Evolutionary conservation across 768 basidiomycete species (phyloP).

Genomic region (Galerina marginata): DNA sequence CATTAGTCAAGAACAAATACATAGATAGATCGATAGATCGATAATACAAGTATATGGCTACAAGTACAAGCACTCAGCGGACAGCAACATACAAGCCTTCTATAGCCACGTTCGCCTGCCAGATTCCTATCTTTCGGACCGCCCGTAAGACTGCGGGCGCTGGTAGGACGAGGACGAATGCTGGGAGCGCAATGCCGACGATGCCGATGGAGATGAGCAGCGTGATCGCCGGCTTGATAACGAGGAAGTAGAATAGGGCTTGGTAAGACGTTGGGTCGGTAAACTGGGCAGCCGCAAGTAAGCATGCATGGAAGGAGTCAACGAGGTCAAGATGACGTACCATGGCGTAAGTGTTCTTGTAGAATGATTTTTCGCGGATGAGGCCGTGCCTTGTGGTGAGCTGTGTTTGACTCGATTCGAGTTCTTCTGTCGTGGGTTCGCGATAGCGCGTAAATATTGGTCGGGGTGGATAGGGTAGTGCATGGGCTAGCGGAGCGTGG

Average conservation of each 20-base stretch:
- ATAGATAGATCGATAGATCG: not conserved
- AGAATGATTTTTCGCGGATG: conserved; percentile 73
- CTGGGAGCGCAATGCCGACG: conserved; percentile 60
- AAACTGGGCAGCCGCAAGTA: conserved; percentile 51
- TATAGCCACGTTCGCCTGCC: conserved; percentile 85
- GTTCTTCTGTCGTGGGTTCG: conserved; percentile 50
- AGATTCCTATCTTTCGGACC: conserved; percentile 69
- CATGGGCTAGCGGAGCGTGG: conserved; percentile 65
- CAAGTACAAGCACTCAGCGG: conserved; percentile 29
- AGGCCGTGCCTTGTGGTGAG: conserved; percentile 25
- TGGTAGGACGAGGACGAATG: conserved; percentile 64
- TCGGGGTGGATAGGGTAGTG: conserved; percentile 66
- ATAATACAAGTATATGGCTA: too few relatives aligned
- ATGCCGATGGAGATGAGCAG: conserved; percentile 63
- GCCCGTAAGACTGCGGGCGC: conserved; percentile 72
- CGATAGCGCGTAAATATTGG: conserved; percentile 78
- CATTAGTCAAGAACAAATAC: not conserved
- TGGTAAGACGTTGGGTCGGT: conserved; percentile 83
- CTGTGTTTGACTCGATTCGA: conserved; percentile 47
- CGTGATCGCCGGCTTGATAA: conserved; percentile 84
- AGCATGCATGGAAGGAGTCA: conserved; percentile 1
- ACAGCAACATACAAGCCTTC: conserved; percentile 65
- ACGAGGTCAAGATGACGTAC: conserved; percentile 42
- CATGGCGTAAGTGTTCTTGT: conserved; percentile 84
- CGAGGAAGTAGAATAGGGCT: conserved; percentile 87